Percentiles rank a stretch among this genome's conserved stretches.
phyloP scores from a whole-genome alignment of 768 basidiomycete species.

The Dentipellis fragilis region DNA sequence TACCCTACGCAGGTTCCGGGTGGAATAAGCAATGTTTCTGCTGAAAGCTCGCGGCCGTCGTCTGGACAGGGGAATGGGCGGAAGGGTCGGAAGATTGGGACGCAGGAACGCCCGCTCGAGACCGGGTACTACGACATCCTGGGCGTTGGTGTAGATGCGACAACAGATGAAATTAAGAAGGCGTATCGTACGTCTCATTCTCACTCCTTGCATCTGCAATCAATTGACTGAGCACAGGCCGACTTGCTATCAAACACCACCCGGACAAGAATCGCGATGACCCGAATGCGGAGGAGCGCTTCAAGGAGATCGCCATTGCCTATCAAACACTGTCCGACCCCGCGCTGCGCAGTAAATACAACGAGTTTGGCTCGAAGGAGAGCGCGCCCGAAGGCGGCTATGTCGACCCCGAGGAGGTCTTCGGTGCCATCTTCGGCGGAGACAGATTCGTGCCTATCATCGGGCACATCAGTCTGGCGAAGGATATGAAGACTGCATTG shows the following conservation, averaged over 20 bases:
- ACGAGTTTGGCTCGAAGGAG: conserved; percentile 83
- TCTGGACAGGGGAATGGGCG: conserved; percentile 15
- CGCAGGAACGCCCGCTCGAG: conserved; percentile 80
- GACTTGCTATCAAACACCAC: conserved; percentile 83
- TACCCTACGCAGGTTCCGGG: conserved; percentile 51
- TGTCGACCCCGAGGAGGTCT: conserved; percentile 74
- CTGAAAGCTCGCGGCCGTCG: conserved; percentile 6
- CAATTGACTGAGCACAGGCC: conserved; percentile 31
- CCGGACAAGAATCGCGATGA: conserved; percentile 91
- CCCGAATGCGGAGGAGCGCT: conserved; percentile 76
- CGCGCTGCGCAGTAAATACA: conserved; percentile 70
- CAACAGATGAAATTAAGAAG: conserved; percentile 81
- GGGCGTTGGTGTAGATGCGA: conserved; percentile 64
- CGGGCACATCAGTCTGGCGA: conserved; percentile 77
- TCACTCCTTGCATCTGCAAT: not conserved
- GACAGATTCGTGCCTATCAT: conserved; percentile 82
- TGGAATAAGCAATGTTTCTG: not conserved
- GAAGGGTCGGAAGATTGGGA: conserved; percentile 74
- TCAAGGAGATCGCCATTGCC: conserved; percentile 85
- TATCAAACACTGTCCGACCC: conserved; percentile 82
- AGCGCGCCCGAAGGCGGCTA: conserved; percentile 76
- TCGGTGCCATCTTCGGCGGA: conserved; percentile 81
- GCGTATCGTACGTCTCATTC: conserved; percentile 58
- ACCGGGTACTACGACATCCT: conserved; percentile 87
- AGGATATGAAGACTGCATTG: conserved; percentile 87